Evolutionary conservation across 805 yeast genomes (phyloP), one percentile per base, ranked within the genome.

Genomic region (Kurtzmaniella cleridarum): DNA sequence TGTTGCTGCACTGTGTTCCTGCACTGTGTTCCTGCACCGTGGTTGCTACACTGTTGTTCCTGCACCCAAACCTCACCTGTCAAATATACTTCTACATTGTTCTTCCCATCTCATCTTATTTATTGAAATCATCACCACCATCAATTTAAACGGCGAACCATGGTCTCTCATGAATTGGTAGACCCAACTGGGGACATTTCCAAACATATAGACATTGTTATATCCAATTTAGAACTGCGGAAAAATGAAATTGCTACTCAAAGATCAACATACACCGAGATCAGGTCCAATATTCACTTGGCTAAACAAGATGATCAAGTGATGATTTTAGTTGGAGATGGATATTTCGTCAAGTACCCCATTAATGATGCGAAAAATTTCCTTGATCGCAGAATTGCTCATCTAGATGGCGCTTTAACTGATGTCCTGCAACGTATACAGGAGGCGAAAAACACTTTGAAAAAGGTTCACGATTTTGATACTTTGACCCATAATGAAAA

Each of bases 401-500:
- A 47, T 10, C 35, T 73, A 16, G 53, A 54, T 2, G 57, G 57
- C n/a, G 72, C 76, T 1, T 59, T 73, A 2, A 47, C 44, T 8
- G 72, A 71, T 40, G 66, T 76, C 36, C 53, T 58, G 5, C 35
- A 23, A 1, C 69, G 68, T 39, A 59, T 75, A 3, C 45, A 54
- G 23, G 73, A 69, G 27, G 76, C 76, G 2, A 41, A 59, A 6
- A 48, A 40, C 13, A 58, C 69, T 0, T 23, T 47, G 27, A 50
- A 52, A 11, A 59, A 67, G 15, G 40, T 72, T 35, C 18, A 35
- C 18, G 39, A 43, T n/a, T 28, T 48, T 33, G 33, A 40, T 30
- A 36, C 44, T 23, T 23, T 34, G 15, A 34, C 20, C 12, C 15
- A 43, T 17, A 42, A 46, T 26, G 39, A 51, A 42, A n/a, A 34